Conservation (phyloP, 352 stramenopile species). For the Phytophthora constricta region DNA sequence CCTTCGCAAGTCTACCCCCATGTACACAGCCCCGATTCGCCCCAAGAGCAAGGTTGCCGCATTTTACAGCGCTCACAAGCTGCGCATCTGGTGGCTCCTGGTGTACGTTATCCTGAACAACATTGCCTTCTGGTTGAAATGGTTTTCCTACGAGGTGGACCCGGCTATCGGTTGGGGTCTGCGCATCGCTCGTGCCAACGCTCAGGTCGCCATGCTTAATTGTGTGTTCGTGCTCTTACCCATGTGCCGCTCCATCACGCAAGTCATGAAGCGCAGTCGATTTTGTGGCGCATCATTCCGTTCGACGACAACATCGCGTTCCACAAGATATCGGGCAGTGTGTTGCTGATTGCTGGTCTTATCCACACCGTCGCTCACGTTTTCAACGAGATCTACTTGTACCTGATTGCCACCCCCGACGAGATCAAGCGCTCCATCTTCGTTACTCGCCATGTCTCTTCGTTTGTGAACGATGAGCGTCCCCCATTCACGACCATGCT, state of each 20-base stretch:
- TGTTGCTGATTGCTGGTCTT: constrained; percentile 60
- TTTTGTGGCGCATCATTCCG: constrained; percentile 79
- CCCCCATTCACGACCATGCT: constrained; percentile 75
- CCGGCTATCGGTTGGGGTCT: constrained; percentile 78
- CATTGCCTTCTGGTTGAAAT: constrained; percentile 78
- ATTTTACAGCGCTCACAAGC: constrained; percentile 74
- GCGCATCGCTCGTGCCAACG: constrained; percentile 71
- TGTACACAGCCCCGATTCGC: constrained; percentile 34
- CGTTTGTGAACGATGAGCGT: constrained; percentile 52
- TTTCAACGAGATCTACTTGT: constrained; percentile 76
- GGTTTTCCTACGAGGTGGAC: constrained; percentile 73
- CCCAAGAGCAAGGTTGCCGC: constrained; percentile 65
- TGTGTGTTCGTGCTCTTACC: constrained; percentile 76
- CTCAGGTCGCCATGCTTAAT: constrained; percentile 83
- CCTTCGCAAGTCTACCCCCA: constrained; percentile 44
- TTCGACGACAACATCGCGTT: constrained; percentile 85
- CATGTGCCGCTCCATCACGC: constrained; percentile 81
- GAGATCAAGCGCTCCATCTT: constrained; percentile 71
- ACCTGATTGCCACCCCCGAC: constrained; percentile 67
- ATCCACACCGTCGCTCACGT: constrained; percentile 73
- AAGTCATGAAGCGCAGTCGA: constrained; percentile 70
- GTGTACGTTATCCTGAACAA: constrained; percentile 77
- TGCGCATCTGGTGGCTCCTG: constrained; percentile 83
- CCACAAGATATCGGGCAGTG: constrained; percentile 78
- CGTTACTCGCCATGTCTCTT: constrained; percentile 53